Evolutionary conservation across 2,329 filamentous ascomycete genomes (phyloP).

Genomic region (Leptographium procerum): DNA sequence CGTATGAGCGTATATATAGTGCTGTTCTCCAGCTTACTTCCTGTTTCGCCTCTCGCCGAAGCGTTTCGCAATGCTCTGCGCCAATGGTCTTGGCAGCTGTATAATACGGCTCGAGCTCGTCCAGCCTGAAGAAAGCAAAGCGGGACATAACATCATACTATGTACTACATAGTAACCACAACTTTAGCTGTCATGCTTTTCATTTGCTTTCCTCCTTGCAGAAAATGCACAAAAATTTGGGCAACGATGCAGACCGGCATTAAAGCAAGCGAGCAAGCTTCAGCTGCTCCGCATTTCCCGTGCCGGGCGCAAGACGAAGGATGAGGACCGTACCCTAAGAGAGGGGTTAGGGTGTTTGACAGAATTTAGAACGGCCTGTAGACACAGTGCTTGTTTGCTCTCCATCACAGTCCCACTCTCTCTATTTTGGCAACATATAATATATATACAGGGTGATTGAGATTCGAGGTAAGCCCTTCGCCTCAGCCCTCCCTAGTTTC

Average conservation of each 20-base stretch:
- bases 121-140: not conserved
- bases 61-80: no score
- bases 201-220: not conserved
- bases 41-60: not conserved
- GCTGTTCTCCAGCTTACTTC: not conserved
- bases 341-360: not conserved
- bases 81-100: not conserved
- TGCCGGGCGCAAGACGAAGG: no score
- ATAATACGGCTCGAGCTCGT: not conserved
- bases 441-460: slow-evolving; percentile 17
- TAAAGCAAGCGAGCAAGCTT: not conserved
- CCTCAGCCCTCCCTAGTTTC: slow-evolving; percentile 3
- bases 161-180: not conserved
- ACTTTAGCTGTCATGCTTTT: not conserved
- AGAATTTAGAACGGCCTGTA: not conserved
- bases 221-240: no score
- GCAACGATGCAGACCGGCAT: no score
- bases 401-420: slow-evolving; percentile 18
- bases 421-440: slow-evolving; percentile 28
- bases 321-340: not conserved
- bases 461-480: slow-evolving; percentile 1
- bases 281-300: not conserved
- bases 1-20: no score
- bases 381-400: not conserved
- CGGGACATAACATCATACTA: no score